Percentiles rank a stretch among this genome's conserved stretches.
Evolutionary conservation across 164 flowering plant species (phyloP).

Genomic region (Chloranthus sessilifolius): DNA sequence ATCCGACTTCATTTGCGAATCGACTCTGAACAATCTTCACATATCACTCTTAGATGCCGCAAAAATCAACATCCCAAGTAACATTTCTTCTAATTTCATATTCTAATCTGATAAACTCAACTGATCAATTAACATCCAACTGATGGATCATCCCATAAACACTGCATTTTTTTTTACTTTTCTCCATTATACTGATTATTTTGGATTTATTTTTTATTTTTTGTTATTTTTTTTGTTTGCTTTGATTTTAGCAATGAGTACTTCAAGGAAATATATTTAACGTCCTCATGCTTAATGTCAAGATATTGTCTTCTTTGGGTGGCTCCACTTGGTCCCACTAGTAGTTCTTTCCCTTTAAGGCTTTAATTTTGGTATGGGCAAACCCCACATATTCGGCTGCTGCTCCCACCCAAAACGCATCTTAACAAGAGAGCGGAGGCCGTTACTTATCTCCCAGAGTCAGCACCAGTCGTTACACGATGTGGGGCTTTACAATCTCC

Average conservation of each 20-base stretch:
- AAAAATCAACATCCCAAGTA: conserved; percentile 49
- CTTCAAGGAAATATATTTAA: background rate
- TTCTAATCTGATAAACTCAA: background rate
- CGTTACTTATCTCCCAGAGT: no score
- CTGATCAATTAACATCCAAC: background rate
- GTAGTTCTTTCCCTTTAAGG: no score
- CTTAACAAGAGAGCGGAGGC: no score
- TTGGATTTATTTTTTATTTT: background rate
- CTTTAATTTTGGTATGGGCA: no score
- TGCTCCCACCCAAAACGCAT: no score
- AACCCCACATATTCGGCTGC: no score
- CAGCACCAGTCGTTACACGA: no score
- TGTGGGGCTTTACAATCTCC: no score
- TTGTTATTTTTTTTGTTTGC: background rate
- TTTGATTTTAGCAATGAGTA: background rate
- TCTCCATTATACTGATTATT: background rate
- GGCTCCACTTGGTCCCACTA: no score
- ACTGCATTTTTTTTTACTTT: background rate
- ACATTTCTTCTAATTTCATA: background rate
- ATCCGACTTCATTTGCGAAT: conserved; percentile 26
- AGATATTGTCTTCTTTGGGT: no score
- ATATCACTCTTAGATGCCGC: conserved; percentile 29
- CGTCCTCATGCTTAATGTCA: no score
- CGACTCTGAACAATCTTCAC: conserved; percentile 24
- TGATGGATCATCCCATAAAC: background rate